Evolutionary conservation across 441 rosid genomes (phyloP), one percentile per base, ranked within the genome.

Genomic region (Lepidium campestre): DNA sequence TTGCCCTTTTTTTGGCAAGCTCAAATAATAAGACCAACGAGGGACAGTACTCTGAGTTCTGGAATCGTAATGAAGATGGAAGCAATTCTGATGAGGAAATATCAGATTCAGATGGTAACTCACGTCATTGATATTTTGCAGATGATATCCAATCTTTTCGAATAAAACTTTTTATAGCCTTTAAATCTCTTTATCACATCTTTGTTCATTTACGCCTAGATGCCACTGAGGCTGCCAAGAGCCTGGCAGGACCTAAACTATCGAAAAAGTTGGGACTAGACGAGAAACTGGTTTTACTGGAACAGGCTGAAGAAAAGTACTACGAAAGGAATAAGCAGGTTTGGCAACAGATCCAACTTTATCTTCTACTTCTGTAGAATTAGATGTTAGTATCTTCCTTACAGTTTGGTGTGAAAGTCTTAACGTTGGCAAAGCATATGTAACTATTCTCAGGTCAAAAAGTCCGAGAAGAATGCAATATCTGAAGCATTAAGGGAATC

Each of bases 81-180:
- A 88, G 84, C 64, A 70, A 71, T 75, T 88, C 94, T 6, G 92
- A 91, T 72, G 99, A 93, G 73, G 97, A 91, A 70, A 91, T 94
- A 58, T 91, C 97, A 54, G 96, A 89, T 79, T 81, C 85, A 42
- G 97, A 94, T 64, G 93, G 96, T 86, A 75, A 55, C 32, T n/a
- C 58, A 47, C 54, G 46, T 12, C 23, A 22, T 31, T 48, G 52
- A 52, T 22, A 23, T 52, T 2, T 52, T 29, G 14, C 8, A 2
- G 9, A 53, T 25, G 29, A 27, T 54, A 18, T 48, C 29, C 49
- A 54, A 25, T 54, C 9, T 70, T 52, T 60, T 41, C 18, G 6
- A 27, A 1, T 8, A 49, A 13, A 22, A 37, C 17, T 12, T 46
- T 31, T 27, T 18, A 34, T 50, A n/a, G n/a, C 54, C 35, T 60